Evolutionary conservation across 495 filamentous ascomycete species (phyloP), one percentile per base, ranked within the genome.

Genomic region (Symbiotaphrina buchneri): DNA sequence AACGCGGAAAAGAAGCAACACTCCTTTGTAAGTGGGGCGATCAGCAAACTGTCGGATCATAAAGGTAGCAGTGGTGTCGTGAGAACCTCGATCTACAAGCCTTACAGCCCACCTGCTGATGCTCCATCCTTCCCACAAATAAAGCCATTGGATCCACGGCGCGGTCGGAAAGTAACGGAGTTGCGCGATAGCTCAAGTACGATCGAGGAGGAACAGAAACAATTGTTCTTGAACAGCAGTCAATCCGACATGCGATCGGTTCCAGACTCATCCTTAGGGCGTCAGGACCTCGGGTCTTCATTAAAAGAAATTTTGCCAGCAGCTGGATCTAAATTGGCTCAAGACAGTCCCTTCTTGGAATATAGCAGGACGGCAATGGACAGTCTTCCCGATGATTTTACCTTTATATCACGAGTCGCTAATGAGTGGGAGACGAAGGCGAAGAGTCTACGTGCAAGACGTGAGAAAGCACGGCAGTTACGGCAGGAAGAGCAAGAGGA

Each of bases 401-500:
- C 46, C 21, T 68, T 57, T 37, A 59, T 71, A 17, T 43, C 47
- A 20, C 43, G 53, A n/a, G 39, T 51, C 4, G 44, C 56, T 1
- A 46, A 49, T 23, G 37, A 41, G 0, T 70, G 60, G 60, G 65
- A 70, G 29, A 40, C 38, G 8, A 36, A 49, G 7, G 55, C 53
- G 10, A 49, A 54, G 31, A 38, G 41, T 26, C 49, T 50, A 17
- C 60, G 58, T 11, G 45, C 52, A 19, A 43, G 44, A 26, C 36
- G 63, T 25, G 61, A 68, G 1, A 43, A 48, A 27, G 58, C 59
- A 22, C 61, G 66, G 3, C 47, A 49, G 25, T 36, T 34, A 31
- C 57, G 67, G 21, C 65, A 68, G 42, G 56, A 65, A 27, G 54
- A 65, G 38, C 62, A 61, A 3, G 66, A 68, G 31, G 47, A 41